Percentiles rank a stretch among this genome's conserved stretches.
These are phyloP conservation scores for Basipetospora chlamydospora DNA, from an alignment of 2,329 filamentous ascomycete genomes.

Conservation along the genomic window DNA sequence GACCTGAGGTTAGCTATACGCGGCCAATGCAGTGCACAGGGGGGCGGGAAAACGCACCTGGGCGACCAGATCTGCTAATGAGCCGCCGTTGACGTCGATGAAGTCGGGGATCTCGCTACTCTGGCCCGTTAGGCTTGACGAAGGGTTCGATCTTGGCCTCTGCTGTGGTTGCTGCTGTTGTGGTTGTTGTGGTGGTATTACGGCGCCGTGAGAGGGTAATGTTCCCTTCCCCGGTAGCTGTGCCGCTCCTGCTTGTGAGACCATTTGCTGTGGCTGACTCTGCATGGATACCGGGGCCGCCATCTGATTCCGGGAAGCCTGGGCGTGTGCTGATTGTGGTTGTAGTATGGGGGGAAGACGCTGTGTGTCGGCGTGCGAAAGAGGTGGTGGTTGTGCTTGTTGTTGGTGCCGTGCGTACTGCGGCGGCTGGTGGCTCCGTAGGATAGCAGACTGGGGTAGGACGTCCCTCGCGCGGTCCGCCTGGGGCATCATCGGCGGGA, in stretches of 20 bases:
- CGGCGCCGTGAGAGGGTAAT: no score
- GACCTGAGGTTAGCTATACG: background rate
- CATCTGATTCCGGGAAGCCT: background rate
- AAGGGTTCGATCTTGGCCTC: background rate
- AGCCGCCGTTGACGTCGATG: conserved; percentile 3
- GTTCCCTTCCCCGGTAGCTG: no score
- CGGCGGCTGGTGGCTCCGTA: conserved; percentile 8
- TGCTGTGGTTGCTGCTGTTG: no score
- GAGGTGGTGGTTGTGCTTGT: no score
- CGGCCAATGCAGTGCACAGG: no score
- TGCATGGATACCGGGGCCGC: no score
- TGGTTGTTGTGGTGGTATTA: no score
- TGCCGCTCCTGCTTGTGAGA: no score
- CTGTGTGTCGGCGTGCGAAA: conserved; percentile 7
- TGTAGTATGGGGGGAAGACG: no score
- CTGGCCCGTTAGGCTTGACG: conserved; percentile 9
- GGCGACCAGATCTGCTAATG: conserved; percentile 2
- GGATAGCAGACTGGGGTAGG: conserved; percentile 6
- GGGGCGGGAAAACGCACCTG: conserved; percentile 1
- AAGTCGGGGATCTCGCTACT: conserved; percentile 8
- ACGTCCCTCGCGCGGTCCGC: conserved; percentile 16
- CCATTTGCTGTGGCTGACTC: no score
- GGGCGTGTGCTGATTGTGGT: no score
- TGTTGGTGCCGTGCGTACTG: conserved; percentile 9
- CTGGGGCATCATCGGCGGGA: conserved; percentile 21